Percentiles rank a stretch among this genome's conserved stretches.
Conservation (phyloP, 1,284 basidiomycete species). For the Trametes sp. region DNA sequence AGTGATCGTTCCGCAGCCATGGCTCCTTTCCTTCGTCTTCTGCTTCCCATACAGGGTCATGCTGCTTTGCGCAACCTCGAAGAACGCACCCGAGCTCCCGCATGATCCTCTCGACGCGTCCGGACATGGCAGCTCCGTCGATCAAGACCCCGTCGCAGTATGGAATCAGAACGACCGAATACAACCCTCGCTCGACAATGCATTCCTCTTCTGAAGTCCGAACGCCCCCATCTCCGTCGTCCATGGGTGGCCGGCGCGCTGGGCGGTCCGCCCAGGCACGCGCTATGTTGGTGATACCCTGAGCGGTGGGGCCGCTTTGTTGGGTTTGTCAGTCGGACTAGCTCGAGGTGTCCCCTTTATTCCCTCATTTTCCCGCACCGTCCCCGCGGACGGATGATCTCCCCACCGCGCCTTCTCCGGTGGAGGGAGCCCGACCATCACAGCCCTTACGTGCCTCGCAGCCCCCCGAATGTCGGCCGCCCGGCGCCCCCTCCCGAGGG, state of each 20-base stretch:
- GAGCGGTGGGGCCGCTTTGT: slow-evolving; percentile 13
- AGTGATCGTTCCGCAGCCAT: slow-evolving; percentile 18
- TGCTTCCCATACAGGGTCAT: slow-evolving; percentile 18
- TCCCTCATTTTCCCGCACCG: slow-evolving; percentile 17
- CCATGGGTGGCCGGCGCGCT: slow-evolving; percentile 1
- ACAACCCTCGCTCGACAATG: neutral
- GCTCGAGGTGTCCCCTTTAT: slow-evolving; percentile 20
- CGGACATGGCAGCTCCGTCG: slow-evolving; percentile 1
- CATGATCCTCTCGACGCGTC: slow-evolving; percentile 11
- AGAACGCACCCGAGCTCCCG: slow-evolving; percentile 3
- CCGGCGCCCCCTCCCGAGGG: slow-evolving; percentile 23
- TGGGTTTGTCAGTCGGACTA: slow-evolving; percentile 17
- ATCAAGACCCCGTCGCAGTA: slow-evolving; percentile 4
- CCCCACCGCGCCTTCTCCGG: slow-evolving; percentile 17
- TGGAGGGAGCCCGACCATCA: slow-evolving; percentile 21
- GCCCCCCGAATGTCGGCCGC: slow-evolving; percentile 16
- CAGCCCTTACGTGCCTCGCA: slow-evolving; percentile 16
- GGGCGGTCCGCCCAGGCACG: slow-evolving; percentile 22
- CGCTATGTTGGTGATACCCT: slow-evolving; percentile 7
- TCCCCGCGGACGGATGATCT: slow-evolving; percentile 12
- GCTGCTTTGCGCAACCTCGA: slow-evolving; percentile 9
- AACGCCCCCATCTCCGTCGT: slow-evolving; percentile 10
- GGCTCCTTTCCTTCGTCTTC: slow-evolving; percentile 20
- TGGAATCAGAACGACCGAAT: slow-evolving; percentile 6
- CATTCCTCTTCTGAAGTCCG: neutral